Evolutionary conservation across 225 moss, liverwort and hornwort species (phyloP).

Genomic region (Climacium dendroides): DNA sequence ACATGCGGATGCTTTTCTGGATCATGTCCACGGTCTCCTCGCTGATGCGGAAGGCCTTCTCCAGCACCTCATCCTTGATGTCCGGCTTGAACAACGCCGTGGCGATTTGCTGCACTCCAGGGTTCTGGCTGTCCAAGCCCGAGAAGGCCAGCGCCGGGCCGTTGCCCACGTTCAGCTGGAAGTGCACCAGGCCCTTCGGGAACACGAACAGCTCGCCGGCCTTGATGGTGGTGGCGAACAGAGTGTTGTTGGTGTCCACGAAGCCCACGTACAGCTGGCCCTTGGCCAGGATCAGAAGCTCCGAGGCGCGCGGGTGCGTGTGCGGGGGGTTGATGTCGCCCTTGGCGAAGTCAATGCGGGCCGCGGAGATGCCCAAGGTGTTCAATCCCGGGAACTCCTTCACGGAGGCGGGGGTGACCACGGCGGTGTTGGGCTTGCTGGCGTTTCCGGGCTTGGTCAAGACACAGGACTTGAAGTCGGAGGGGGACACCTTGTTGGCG

Average conservation of each 20-base stretch:
- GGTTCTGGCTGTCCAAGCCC: neutral
- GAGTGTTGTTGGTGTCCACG: neutral
- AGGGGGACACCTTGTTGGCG: neutral
- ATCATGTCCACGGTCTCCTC: neutral
- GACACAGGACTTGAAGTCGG: neutral
- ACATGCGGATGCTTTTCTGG: neutral
- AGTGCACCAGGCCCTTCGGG: neutral
- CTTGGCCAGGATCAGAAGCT: neutral
- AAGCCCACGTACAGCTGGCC: neutral
- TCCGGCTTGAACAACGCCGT: neutral
- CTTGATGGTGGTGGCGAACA: neutral
- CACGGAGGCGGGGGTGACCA: neutral
- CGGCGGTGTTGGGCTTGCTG: neutral
- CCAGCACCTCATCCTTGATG: neutral
- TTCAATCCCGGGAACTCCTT: neutral
- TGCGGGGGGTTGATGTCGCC: neutral
- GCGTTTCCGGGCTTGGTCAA: neutral
- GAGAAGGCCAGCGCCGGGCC: neutral
- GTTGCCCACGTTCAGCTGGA: neutral
- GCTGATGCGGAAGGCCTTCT: neutral
- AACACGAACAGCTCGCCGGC: neutral
- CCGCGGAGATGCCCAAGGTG: neutral
- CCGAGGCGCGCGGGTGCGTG: neutral
- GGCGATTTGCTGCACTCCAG: neutral
- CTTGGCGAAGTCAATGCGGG: neutral